Evolutionary conservation across 495 filamentous ascomycete species (phyloP), one percentile per base, ranked within the genome.

Genomic region (Parmelia sp.): DNA sequence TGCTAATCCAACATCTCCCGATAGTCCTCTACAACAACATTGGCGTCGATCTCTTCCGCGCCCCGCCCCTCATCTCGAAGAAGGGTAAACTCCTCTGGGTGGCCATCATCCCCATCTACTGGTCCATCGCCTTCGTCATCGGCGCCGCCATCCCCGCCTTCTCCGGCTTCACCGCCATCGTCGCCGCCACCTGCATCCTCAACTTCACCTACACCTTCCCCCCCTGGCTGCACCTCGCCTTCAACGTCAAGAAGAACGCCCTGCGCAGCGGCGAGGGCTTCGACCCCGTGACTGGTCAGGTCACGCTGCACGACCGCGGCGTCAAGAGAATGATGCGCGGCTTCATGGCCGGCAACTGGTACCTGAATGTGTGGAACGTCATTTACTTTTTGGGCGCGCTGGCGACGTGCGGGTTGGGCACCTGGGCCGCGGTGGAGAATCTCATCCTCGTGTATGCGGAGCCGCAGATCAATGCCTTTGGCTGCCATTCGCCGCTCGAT

Each of bases 11-110:
- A 21, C 1, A 4, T 77, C 17, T 11, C 1, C 84, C 64, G n/a
- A 84, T 86, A 69, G 82, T 86, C 21, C 73, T 86, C 29, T 88
- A 88, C 70, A 75, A 83, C 64, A 85, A 87, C 60, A 76, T 87
- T 42, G 67, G 83, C 21, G 74, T 84, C 42, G 82, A 86, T 64
- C 68, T 87, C 27, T 75, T 86, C 62, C 70, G 76, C 45, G 74
- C 75, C 5, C 84, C 84, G 0, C 77, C 79, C 0, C 73, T 87
- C 49, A 80, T 77, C 11, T 75, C 73, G 14, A 72, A 62, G 39
- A 63, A 37, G 7, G 84, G 81, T 6, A 86, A 86, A 62, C 68
- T 81, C 39, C 71, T 83, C 31, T 87, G 83, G 74, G 78, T 78
- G 1, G 68, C 64, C 9, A 63, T 83, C 2, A 77, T 85, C 8